A percentile compares a stretch with the other conserved stretches of the same genome.
phyloP scores from a whole-genome alignment of 139 green algal genomes.

The Ulvella scutata region DNA sequence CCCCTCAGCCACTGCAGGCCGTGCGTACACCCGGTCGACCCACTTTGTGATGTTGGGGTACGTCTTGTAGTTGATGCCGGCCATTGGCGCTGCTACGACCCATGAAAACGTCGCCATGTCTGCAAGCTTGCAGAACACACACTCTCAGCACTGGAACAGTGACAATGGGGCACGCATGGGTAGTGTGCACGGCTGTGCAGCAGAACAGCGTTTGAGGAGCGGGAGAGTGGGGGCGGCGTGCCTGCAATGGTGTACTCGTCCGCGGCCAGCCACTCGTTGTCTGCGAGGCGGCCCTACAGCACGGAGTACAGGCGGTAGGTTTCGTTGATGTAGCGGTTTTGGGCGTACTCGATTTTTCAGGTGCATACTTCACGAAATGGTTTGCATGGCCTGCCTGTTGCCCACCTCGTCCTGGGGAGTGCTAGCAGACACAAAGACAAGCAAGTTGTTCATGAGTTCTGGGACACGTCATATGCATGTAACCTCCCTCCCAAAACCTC shows the following conservation, averaged over 20 bases:
- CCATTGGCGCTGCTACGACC: not conserved
- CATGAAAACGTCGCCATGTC: slow-evolving; percentile 13
- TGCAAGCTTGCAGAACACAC: too few species aligned
- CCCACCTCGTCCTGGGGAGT: not conserved
- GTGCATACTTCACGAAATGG: slow-evolving; percentile 17
- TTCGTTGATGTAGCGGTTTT: slow-evolving; percentile 27
- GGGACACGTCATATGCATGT: too few species aligned
- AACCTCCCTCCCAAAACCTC: too few species aligned
- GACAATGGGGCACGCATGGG: too few species aligned
- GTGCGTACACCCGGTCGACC: not conserved
- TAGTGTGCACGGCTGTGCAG: too few species aligned
- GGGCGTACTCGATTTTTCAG: slow-evolving; percentile 15
- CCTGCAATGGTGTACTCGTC: slow-evolving; percentile 21
- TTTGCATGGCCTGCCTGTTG: slow-evolving; percentile 9
- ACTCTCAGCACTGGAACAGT: too few species aligned
- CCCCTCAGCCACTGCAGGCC: not conserved
- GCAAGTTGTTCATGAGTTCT: too few species aligned
- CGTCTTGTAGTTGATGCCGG: not conserved
- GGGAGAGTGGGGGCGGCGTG: not conserved
- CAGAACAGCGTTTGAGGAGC: too few species aligned
- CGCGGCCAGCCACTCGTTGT: slow-evolving; percentile 21
- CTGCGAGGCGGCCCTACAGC: slow-evolving; percentile 12
- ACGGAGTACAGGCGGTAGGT: slow-evolving; percentile 18
- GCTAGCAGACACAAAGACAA: too few species aligned
- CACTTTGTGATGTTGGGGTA: slow-evolving; percentile 16